Percentiles rank a stretch among this genome's conserved stretches.
Evolutionary conservation across 345 rosid species (phyloP).

Genomic region (Pugionium cornutum): DNA sequence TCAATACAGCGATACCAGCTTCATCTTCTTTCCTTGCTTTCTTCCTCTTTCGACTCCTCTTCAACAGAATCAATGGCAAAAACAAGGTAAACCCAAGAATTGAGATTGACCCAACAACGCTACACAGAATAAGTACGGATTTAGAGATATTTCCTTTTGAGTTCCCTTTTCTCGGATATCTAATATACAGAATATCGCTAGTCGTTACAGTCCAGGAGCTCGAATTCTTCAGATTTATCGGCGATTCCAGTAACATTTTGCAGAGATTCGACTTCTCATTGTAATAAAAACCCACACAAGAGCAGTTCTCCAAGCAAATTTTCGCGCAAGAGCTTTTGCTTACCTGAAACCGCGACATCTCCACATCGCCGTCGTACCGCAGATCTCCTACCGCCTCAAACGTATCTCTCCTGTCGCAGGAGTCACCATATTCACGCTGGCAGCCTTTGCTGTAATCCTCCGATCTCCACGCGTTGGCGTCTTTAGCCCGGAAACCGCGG

Average conservation of each 20-base stretch:
- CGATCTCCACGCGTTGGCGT: constrained; percentile 25
- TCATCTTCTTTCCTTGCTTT: constrained; percentile 45
- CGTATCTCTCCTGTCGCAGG: constrained; percentile 41
- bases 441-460: constrained; percentile 56
- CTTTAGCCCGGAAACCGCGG: constrained; percentile 48
- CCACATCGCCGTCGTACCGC: constrained; percentile 45
- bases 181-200: constrained; percentile 49
- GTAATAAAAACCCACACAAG: constrained; percentile 65
- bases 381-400: constrained; percentile 40
- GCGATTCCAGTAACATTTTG: constrained; percentile 54
- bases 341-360: constrained; percentile 37
- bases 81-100: constrained; percentile 43
- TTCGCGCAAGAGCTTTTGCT: constrained; percentile 52
- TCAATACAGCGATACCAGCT: constrained; percentile 53
- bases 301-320: constrained; percentile 59
- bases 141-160: constrained; percentile 45
- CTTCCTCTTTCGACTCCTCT: constrained; percentile 47
- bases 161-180: constrained; percentile 47
- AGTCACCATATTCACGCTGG: constrained; percentile 37
- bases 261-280: constrained; percentile 49
- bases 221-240: constrained; percentile 57
- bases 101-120: constrained; percentile 54
- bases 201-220: constrained; percentile 40
- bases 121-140: constrained; percentile 46
- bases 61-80: constrained; percentile 44